Evolutionary conservation across 139 green algal species (phyloP).

Genomic region (Trebouxia sp.): DNA sequence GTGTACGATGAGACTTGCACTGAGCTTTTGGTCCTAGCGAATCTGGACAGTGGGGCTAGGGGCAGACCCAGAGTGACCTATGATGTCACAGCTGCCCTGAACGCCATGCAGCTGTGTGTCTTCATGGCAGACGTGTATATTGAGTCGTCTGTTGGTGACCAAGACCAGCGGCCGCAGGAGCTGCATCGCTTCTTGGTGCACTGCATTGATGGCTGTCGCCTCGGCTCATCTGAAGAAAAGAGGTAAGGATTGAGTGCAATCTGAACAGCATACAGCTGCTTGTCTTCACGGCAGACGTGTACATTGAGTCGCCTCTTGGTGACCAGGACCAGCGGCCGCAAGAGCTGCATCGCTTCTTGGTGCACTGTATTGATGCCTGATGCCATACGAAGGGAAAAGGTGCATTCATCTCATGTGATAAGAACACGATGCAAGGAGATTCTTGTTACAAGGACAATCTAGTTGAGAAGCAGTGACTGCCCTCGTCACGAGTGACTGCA

Average conservation of each 20-base stretch:
- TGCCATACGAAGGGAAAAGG: conserved; percentile 24
- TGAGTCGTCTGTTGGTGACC: conserved; percentile 25
- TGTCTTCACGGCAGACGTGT: conserved; percentile 57
- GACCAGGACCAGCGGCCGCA: conserved; percentile 27
- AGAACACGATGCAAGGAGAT: too few species aligned
- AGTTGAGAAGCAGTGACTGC: not conserved
- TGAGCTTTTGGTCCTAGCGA: conserved; percentile 60
- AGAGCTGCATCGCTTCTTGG: conserved; percentile 62
- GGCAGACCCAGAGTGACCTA: conserved; percentile 69
- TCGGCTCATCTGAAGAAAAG: conserved; percentile 24
- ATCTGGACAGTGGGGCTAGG: conserved; percentile 63
- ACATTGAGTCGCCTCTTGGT: conserved; percentile 36
- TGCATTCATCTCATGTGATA: not conserved
- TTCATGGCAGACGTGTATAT: conserved; percentile 58
- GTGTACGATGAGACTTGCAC: conserved; percentile 44
- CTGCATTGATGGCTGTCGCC: conserved; percentile 20
- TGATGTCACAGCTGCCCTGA: conserved; percentile 71
- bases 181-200: conserved; percentile 64
- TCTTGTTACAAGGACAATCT: not conserved
- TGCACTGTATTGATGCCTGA: conserved; percentile 38
- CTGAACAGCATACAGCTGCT: conserved; percentile 42
- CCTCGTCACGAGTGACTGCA: too few species aligned
- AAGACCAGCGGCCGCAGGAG: conserved; percentile 37
- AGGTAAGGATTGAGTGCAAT: not conserved
- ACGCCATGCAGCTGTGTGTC: conserved; percentile 39